Evolutionary conservation across 2,329 filamentous ascomycete genomes (phyloP).

Genomic region (Sporothrix phasma): DNA sequence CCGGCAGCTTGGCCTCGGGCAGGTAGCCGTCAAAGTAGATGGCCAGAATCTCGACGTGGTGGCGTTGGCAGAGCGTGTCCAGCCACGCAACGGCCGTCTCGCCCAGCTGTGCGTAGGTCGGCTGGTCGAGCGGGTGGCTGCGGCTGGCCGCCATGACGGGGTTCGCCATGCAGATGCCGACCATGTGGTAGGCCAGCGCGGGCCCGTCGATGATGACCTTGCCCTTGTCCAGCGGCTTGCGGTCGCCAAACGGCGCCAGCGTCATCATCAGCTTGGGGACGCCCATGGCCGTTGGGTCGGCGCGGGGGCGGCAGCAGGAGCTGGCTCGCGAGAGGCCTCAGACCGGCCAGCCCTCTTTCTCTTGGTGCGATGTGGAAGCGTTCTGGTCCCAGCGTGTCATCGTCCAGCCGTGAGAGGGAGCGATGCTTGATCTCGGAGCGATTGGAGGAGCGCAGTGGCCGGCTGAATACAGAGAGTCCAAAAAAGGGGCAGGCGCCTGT

Average conservation of each 20-base stretch:
- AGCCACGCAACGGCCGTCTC: slow-evolving; percentile 19
- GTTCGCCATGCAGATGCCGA: slow-evolving; percentile 16
- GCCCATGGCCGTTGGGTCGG: slow-evolving; percentile 19
- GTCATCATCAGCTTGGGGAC: slow-evolving; percentile 21
- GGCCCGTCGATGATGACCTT: slow-evolving; percentile 23
- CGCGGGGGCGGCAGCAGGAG: not conserved
- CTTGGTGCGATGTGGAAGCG: not conserved
- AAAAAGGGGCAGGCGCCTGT: not conserved
- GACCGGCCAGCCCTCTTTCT: not conserved
- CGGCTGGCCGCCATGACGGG: slow-evolving; percentile 2
- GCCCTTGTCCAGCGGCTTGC: slow-evolving; percentile 14
- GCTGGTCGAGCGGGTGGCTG: slow-evolving; percentile 19
- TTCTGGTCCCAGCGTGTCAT: not conserved
- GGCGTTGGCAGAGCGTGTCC: slow-evolving; percentile 15
- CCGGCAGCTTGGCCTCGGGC: slow-evolving; percentile 53
- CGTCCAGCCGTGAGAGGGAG: not conserved
- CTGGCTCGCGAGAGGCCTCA: not conserved
- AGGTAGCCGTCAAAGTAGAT: slow-evolving; percentile 81
- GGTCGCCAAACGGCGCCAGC: slow-evolving; percentile 20
- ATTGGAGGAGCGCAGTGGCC: not conserved
- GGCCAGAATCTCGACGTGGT: slow-evolving; percentile 16
- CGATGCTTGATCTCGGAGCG: no score
- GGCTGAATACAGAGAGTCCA: not conserved
- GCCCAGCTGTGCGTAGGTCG: slow-evolving; percentile 19
- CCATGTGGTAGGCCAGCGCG: slow-evolving; percentile 22